Conservation (phyloP, 768 basidiomycete species). For the Multifurca ochricompacta region DNA sequence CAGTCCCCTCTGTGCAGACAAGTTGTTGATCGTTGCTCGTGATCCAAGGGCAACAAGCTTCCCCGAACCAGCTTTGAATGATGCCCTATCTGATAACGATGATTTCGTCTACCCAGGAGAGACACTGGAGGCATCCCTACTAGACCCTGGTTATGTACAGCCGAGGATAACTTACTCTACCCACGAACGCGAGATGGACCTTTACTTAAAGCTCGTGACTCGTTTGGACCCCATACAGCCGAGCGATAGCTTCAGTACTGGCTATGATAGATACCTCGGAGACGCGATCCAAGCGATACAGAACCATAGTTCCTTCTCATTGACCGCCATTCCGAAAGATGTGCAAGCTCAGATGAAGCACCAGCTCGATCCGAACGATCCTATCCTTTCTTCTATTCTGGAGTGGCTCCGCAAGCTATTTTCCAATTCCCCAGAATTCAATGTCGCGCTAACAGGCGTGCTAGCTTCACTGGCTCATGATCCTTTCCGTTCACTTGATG, state of each 20-base stretch:
- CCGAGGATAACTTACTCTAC: constrained; percentile 72
- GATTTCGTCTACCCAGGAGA: constrained; percentile 42
- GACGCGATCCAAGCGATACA: constrained; percentile 68
- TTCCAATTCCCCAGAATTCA: constrained; percentile 76
- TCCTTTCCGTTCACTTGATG: constrained; percentile 76
- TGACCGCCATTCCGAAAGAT: constrained; percentile 37
- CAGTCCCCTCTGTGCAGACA: constrained; percentile 54
- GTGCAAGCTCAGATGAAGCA: constrained; percentile 48
- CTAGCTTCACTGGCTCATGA: constrained; percentile 77
- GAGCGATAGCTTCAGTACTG: constrained; percentile 72
- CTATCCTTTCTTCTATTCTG: constrained; percentile 62
- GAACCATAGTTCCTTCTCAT: constrained; percentile 49
- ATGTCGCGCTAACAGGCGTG: constrained; percentile 80
- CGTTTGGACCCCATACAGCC: constrained; percentile 64
- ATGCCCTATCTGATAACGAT: constrained; percentile 29
- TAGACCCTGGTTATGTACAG: constrained; percentile 36
- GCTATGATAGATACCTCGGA: constrained; percentile 74
- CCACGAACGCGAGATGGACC: constrained; percentile 75
- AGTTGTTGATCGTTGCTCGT: constrained; percentile 60
- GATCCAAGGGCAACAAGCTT: constrained; percentile 71
- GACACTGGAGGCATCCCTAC: constrained; percentile 7
- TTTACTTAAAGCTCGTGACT: constrained; percentile 74
- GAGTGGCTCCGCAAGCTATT: constrained; percentile 73
- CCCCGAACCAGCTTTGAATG: constrained; percentile 44
- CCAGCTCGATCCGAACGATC: constrained; percentile 70